phyloP scores from a whole-genome alignment of 768 basidiomycete species.

The Suillus ampliporus region DNA sequence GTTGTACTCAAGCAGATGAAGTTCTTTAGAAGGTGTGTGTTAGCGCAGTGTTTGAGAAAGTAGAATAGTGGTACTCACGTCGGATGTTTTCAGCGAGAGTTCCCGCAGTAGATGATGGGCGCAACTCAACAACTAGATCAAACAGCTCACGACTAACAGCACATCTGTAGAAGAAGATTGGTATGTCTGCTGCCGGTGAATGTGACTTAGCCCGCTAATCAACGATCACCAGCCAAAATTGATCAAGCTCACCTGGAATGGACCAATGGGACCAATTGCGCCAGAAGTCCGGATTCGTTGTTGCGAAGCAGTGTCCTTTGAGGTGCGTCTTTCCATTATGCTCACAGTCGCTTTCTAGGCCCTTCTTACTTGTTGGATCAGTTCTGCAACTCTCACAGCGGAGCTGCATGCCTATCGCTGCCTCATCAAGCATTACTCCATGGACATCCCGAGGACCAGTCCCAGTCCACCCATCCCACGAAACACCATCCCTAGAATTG shows the following conservation, averaged over 20 bases:
- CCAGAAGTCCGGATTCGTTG: slow-evolving; percentile 27
- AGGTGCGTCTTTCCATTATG: too few relatives aligned
- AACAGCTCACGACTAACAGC: slow-evolving; percentile 28
- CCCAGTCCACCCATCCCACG: slow-evolving; percentile 14
- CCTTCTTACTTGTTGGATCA: neutral
- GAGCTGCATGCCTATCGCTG: slow-evolving; percentile 5
- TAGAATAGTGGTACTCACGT: slow-evolving; percentile 17
- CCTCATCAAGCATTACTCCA: slow-evolving; percentile 5
- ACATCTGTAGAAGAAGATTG: slow-evolving; percentile 26
- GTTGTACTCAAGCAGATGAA: slow-evolving; percentile 29
- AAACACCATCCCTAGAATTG: neutral
- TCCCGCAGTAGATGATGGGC: slow-evolving; percentile 22
- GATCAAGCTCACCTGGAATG: slow-evolving; percentile 22
- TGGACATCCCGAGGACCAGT: slow-evolving; percentile 11
- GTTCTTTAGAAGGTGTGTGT: slow-evolving; percentile 17
- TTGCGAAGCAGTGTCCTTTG: slow-evolving; percentile 12
- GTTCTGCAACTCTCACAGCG: neutral
- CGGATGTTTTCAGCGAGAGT: slow-evolving; percentile 28
- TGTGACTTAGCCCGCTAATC: neutral
- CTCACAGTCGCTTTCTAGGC: slow-evolving; percentile 36
- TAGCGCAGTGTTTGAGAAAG: neutral
- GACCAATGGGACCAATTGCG: slow-evolving; percentile 22
- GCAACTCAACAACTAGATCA: slow-evolving; percentile 30
- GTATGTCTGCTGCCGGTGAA: slow-evolving; percentile 19
- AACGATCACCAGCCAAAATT: too few relatives aligned